Percentiles rank a stretch among this genome's conserved stretches.
Evolutionary conservation across 768 basidiomycete species (phyloP).

Genomic region (Lentinula guzmanii): DNA sequence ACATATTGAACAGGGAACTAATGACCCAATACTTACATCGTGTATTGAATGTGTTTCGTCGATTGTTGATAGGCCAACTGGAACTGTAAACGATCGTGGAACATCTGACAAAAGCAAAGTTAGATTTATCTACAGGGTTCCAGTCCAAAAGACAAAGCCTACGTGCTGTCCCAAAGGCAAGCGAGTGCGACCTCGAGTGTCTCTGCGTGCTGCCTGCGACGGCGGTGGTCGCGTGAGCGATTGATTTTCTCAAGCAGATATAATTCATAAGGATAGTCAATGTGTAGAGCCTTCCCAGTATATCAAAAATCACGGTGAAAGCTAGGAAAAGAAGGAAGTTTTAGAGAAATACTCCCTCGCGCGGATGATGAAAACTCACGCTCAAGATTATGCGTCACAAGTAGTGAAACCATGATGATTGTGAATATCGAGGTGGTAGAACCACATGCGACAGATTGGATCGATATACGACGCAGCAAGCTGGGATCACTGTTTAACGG

Average conservation of each 20-base stretch:
- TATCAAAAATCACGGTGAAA: neutral
- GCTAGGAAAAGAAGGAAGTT: neutral
- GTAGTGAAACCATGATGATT: neutral
- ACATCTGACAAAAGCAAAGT: neutral
- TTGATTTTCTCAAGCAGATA: neutral
- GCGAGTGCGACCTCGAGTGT: neutral
- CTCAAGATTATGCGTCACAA: neutral
- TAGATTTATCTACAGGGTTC: neutral
- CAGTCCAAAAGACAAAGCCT: neutral
- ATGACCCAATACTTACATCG: neutral
- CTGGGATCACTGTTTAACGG: neutral
- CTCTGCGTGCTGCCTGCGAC: neutral
- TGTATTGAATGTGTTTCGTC: neutral
- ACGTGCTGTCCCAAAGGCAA: neutral
- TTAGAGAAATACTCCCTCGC: neutral
- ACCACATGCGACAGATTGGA: conserved; percentile 1
- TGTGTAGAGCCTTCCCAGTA: neutral
- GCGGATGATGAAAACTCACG: neutral
- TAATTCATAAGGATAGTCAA: conserved; percentile 2
- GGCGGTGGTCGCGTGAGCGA: neutral
- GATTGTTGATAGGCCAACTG: neutral
- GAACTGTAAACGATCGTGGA: neutral
- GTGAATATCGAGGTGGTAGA: neutral
- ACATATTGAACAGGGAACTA: neutral
- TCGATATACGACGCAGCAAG: neutral